phyloP scores from a whole-genome alignment of 2,329 filamentous ascomycete species.

The Colletotrichum nymphaeae region DNA sequence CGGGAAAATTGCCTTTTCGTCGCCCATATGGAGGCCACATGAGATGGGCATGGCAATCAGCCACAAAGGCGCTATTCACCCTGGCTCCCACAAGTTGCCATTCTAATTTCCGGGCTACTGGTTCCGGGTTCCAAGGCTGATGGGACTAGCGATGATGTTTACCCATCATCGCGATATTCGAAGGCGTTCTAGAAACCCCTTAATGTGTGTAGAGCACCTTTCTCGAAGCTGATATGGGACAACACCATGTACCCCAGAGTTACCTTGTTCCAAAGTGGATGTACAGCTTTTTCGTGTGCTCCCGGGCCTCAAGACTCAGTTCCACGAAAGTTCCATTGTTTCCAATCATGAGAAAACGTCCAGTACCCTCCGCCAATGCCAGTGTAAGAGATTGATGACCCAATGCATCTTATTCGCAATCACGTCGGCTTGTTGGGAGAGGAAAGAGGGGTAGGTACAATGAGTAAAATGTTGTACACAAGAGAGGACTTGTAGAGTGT shows the following conservation, averaged over 20 bases:
- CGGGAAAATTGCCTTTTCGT: not conserved
- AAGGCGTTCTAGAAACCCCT: constrained; percentile 8
- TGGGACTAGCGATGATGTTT: not conserved
- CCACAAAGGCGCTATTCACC: constrained; percentile 8
- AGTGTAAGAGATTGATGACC: constrained; percentile 18
- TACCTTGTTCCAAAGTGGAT: not conserved
- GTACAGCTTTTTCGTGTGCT: not conserved
- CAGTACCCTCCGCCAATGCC: not conserved
- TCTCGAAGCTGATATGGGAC: not conserved
- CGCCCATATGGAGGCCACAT: constrained; percentile 20
- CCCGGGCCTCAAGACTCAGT: not conserved
- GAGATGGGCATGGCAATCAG: constrained; percentile 15
- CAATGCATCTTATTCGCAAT: not conserved
- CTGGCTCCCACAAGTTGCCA: constrained; percentile 13
- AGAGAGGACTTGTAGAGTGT: not conserved
- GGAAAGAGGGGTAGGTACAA: not conserved
- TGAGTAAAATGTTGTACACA: not conserved
- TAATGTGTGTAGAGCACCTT: not conserved
- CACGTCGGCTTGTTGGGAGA: not conserved
- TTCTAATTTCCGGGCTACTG: not conserved
- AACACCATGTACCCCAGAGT: not conserved
- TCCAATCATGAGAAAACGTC: no score
- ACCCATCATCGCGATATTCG: not conserved
- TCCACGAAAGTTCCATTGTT: not conserved
- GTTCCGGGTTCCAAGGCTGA: not conserved